Percentiles rank a stretch among this genome's conserved stretches.
These are phyloP conservation scores for Malus asiatica DNA, from an alignment of 306 rosid species.

Conservation along the genomic window DNA sequence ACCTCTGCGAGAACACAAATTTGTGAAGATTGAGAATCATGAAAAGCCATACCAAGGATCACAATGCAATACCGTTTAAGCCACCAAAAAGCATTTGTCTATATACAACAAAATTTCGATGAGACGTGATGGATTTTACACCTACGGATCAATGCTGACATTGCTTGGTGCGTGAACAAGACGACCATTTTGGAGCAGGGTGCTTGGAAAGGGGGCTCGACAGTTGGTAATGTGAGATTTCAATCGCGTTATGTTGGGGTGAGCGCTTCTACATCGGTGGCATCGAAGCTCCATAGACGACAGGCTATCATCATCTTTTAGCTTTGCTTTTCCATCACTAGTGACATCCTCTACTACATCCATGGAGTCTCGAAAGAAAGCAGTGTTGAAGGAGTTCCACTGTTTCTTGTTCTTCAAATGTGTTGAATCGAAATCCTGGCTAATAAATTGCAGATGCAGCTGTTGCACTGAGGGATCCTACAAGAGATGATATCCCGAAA, in stretches of 20 bases:
- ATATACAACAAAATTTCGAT: background rate
- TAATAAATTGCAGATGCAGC: slow-evolving; percentile 77
- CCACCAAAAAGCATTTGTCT: background rate
- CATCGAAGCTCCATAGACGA: too few relatives aligned
- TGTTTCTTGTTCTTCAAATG: slow-evolving; percentile 87
- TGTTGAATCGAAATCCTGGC: slow-evolving; percentile 78
- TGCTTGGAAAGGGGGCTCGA: background rate
- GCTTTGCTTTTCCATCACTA: slow-evolving; percentile 41
- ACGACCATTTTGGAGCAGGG: slow-evolving; percentile 49
- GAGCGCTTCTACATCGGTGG: too few relatives aligned
- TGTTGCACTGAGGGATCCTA: slow-evolving; percentile 93
- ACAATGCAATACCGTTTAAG: background rate
- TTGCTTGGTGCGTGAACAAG: slow-evolving; percentile 33
- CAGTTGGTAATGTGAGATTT: slow-evolving; percentile 65
- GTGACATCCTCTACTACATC: slow-evolving; percentile 59
- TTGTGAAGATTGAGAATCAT: background rate
- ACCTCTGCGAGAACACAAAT: background rate
- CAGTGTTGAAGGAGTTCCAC: slow-evolving; percentile 88
- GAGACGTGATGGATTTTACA: background rate
- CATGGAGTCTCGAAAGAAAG: slow-evolving; percentile 68
- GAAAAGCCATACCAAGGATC: background rate
- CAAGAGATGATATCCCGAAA: slow-evolving; percentile 4
- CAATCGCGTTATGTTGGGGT: slow-evolving; percentile 29
- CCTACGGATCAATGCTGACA: slow-evolving; percentile 12
- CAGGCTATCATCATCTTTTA: slow-evolving; percentile 35